phyloP scores from a whole-genome alignment of 768 basidiomycete species.

The Daedalea quercina region DNA sequence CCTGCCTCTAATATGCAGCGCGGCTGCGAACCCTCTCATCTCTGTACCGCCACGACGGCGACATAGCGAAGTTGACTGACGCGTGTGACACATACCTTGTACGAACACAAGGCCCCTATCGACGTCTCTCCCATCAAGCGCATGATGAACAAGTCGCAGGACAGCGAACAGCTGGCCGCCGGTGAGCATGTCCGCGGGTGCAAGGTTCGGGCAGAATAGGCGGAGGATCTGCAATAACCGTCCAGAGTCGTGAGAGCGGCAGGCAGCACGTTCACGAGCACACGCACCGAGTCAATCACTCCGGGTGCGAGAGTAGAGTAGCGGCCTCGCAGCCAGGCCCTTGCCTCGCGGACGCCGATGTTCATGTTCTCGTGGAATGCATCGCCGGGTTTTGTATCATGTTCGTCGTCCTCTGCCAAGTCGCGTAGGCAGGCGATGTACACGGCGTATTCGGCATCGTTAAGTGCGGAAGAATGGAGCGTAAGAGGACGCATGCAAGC shows the following conservation, averaged over 20 bases:
- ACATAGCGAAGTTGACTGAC: background rate
- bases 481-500: constrained; percentile 44
- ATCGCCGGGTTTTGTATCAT: constrained; percentile 28
- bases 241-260: background rate
- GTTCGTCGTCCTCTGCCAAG: constrained; percentile 18
- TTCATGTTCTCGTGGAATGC: constrained; percentile 45
- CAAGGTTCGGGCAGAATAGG: constrained; percentile 52
- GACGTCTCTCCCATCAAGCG: constrained; percentile 49
- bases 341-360: constrained; percentile 57
- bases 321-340: constrained; percentile 72
- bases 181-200: constrained; percentile 44
- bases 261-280: background rate
- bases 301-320: constrained; percentile 46
- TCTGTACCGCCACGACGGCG: no score
- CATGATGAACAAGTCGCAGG: constrained; percentile 58
- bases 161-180: constrained; percentile 77
- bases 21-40: no score
- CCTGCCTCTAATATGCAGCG: no score
- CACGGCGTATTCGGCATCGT: constrained; percentile 59
- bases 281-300: constrained; percentile 54
- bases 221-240: constrained; percentile 46
- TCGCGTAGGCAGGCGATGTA: constrained; percentile 57
- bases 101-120: constrained; percentile 67
- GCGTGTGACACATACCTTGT: constrained; percentile 49
- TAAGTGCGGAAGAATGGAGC: constrained; percentile 73